phyloP scores from a whole-genome alignment of 257 asterid genomes.

The Scutellaria baicalensis region DNA sequence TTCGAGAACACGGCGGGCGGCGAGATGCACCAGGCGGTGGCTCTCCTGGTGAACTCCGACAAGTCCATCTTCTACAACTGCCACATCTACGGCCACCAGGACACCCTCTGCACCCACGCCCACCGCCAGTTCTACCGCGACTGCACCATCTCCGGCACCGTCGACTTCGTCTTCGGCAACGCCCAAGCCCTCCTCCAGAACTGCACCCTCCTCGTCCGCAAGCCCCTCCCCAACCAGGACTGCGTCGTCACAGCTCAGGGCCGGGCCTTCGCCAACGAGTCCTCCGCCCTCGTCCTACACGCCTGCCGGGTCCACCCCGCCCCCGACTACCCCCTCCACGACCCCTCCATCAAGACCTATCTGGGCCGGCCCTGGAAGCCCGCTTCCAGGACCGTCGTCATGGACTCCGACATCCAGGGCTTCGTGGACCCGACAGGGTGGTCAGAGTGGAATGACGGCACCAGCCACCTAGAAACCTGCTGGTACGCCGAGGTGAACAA shows the following conservation, averaged over 20 bases:
- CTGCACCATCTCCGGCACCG: slow-evolving; percentile 68
- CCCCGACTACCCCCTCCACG: slow-evolving; percentile 20
- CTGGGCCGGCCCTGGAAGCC: slow-evolving; percentile 66
- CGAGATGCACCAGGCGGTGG: slow-evolving; percentile 58
- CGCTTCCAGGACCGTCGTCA: slow-evolving; percentile 40
- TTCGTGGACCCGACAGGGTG: slow-evolving; percentile 54
- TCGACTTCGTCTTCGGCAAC: slow-evolving; percentile 79
- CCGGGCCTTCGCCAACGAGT: slow-evolving; percentile 27
- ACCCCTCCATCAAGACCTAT: slow-evolving; percentile 19
- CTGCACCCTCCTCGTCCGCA: slow-evolving; percentile 45
- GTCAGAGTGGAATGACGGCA: slow-evolving; percentile 39
- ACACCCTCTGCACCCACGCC: slow-evolving; percentile 68
- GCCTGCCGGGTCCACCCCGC: slow-evolving; percentile 38
- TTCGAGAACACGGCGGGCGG: slow-evolving; percentile 72
- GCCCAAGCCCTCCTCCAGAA: slow-evolving; percentile 60
- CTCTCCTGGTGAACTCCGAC: slow-evolving; percentile 71
- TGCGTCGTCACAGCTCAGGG: slow-evolving; percentile 71
- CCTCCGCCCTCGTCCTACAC: slow-evolving; percentile 41
- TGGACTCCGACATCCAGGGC: slow-evolving; percentile 39
- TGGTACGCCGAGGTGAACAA: slow-evolving; percentile 50
- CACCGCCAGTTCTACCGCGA: slow-evolving; percentile 78
- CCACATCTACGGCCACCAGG: slow-evolving; percentile 68
- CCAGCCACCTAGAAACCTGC: slow-evolving; percentile 25
- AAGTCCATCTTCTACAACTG: slow-evolving; percentile 62
- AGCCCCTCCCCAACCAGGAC: slow-evolving; percentile 39